A percentile compares a stretch with the other conserved stretches of the same genome.
Evolutionary conservation across 1,284 basidiomycete genomes (phyloP).

Genomic region (Austropuccinia psidii): DNA sequence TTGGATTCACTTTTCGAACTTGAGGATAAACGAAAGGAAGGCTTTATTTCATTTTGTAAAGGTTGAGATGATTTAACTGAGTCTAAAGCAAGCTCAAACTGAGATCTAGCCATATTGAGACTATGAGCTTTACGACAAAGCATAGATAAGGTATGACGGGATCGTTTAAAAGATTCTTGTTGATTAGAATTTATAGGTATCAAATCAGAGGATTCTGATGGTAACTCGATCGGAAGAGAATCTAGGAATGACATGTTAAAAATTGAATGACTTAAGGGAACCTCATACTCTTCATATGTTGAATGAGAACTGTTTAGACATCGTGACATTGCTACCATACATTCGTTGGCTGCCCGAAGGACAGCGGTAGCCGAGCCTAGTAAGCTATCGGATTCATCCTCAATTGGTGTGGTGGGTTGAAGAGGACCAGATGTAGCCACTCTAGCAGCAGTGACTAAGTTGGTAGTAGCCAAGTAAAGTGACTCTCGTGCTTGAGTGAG

Average conservation of each 20-base stretch:
- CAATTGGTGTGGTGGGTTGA: constrained; percentile 53
- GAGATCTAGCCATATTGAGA: neutral
- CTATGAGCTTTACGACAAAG: constrained; percentile 17
- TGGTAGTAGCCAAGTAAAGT: constrained; percentile 73
- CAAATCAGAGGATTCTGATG: neutral
- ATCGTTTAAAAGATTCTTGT: neutral
- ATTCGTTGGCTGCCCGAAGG: constrained; percentile 77
- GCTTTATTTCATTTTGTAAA: no score
- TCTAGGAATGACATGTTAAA: neutral
- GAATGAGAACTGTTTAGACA: constrained; percentile 4
- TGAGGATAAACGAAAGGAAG: no score
- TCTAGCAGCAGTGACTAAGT: constrained; percentile 77
- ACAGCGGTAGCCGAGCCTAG: constrained; percentile 77
- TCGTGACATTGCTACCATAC: constrained; percentile 66
- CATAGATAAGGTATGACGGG: constrained; percentile 18
- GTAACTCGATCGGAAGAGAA: no score
- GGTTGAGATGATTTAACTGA: no score
- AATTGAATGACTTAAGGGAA: neutral
- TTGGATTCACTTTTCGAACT: no score
- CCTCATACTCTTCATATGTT: neutral
- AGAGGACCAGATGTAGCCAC: constrained; percentile 50
- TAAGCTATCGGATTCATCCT: constrained; percentile 66
- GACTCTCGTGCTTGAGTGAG: constrained; percentile 51
- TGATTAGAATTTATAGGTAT: neutral
- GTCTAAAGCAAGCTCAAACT: neutral